Conservation (phyloP, 225 moss, liverwort and hornwort genomes). For the Sphagnum contortum region DNA sequence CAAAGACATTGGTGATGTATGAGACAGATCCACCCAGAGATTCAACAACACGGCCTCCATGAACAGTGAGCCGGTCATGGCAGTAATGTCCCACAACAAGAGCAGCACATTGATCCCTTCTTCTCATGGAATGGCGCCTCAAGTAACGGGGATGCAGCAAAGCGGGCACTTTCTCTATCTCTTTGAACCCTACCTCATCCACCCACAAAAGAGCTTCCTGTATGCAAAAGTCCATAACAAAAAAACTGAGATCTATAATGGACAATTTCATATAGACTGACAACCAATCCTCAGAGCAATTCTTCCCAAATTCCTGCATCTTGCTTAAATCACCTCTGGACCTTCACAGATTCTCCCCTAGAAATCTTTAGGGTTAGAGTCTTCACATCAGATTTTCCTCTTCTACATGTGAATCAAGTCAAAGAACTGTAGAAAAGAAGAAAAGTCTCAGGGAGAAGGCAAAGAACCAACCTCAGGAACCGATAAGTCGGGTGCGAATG, state of each 20-base stretch:
- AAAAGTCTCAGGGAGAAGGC: background rate
- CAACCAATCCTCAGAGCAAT: no score
- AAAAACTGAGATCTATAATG: background rate
- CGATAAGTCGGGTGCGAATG: conserved; percentile 39
- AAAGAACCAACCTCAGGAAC: conserved; percentile 22
- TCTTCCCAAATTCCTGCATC: no score
- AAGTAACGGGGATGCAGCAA: conserved; percentile 23
- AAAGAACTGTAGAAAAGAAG: background rate
- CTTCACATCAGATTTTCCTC: background rate
- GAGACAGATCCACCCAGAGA: conserved; percentile 89
- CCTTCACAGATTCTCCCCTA: background rate
- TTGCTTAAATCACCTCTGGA: background rate
- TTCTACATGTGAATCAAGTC: background rate
- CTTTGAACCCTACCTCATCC: conserved; percentile 39
- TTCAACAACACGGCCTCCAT: conserved; percentile 48
- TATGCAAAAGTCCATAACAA: background rate
- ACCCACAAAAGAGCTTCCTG: conserved; percentile 59
- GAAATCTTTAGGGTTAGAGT: background rate
- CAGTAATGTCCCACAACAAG: conserved; percentile 93
- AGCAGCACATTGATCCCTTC: conserved; percentile 44
- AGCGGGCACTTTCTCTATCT: conserved; percentile 13
- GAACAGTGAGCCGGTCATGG: conserved; percentile 75
- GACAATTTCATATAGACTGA: background rate
- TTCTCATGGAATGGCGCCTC: conserved; percentile 50
- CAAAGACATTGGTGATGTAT: conserved; percentile 81